Evolutionary conservation across 306 rosid genomes (phyloP).

Genomic region (Cicer judaicum): DNA sequence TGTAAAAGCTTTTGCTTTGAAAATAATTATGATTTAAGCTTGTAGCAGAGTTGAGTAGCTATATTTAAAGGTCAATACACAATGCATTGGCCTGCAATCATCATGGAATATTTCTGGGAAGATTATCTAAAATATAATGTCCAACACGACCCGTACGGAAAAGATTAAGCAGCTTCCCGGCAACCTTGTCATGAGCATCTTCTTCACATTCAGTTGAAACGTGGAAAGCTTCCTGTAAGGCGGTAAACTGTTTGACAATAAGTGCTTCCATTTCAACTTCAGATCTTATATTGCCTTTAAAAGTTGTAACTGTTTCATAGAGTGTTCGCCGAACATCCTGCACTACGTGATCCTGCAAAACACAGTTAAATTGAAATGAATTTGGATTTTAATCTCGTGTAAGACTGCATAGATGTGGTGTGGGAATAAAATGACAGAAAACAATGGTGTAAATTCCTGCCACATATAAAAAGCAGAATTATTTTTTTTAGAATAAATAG

Average conservation of each 20-base stretch:
- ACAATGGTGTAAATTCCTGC: no score
- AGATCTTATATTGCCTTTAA: slow-evolving; percentile 53
- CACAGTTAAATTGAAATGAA: slow-evolving; percentile 7
- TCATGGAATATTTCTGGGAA: slow-evolving; percentile 42
- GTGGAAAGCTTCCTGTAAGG: slow-evolving; percentile 60
- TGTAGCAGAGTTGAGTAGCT: neutral
- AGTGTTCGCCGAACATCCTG: slow-evolving; percentile 63
- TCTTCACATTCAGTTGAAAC: slow-evolving; percentile 51
- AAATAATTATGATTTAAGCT: no score
- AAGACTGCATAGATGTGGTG: neutral
- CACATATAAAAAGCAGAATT: no score
- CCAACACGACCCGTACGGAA: slow-evolving; percentile 86
- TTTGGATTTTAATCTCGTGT: neutral
- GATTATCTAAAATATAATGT: slow-evolving; percentile 65
- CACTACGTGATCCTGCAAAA: slow-evolving; percentile 67
- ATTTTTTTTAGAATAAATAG: no score
- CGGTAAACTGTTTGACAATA: slow-evolving; percentile 53
- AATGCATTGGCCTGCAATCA: slow-evolving; percentile 4
- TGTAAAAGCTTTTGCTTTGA: no score
- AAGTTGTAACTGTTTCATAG: slow-evolving; percentile 59
- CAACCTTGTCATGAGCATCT: slow-evolving; percentile 56
- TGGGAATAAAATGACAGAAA: no score
- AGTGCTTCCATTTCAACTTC: slow-evolving; percentile 58
- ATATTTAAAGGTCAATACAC: neutral
- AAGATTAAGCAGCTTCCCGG: slow-evolving; percentile 71